A percentile compares a stretch with the other conserved stretches of the same genome.
Evolutionary conservation across 2,329 filamentous ascomycete genomes (phyloP).

Genomic region (Cadophora luteo-olivacea): DNA sequence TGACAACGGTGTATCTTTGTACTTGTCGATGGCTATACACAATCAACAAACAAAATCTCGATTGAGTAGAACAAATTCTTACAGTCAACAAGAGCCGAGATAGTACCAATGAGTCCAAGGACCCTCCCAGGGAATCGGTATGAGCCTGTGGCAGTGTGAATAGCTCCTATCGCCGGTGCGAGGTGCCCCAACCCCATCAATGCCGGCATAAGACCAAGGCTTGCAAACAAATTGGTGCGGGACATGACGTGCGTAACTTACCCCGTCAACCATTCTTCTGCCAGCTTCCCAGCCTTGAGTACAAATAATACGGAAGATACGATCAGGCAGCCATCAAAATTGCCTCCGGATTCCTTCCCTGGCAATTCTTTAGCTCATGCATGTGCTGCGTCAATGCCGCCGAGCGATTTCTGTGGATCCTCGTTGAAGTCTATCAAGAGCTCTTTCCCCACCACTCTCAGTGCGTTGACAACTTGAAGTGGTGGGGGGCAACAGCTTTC

Average conservation of each 20-base stretch:
- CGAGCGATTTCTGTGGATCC: not conserved
- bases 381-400: not conserved
- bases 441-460: not conserved
- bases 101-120: constrained; percentile 5
- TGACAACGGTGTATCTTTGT: constrained; percentile 8
- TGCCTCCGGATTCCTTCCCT: not conserved
- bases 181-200: constrained; percentile 13
- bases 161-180: constrained; percentile 6
- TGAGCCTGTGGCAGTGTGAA: constrained; percentile 8
- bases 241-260: constrained; percentile 1
- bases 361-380: not conserved
- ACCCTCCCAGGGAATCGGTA: constrained; percentile 3
- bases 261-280: not conserved
- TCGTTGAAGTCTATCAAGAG: not conserved
- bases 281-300: not conserved
- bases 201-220: constrained; percentile 5
- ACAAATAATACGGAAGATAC: not conserved
- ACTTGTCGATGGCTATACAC: constrained; percentile 7
- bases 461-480: not conserved
- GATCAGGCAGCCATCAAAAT: not conserved
- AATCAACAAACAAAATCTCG: not conserved
- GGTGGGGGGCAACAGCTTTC: not conserved
- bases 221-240: not conserved
- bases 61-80: not conserved
- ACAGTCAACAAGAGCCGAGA: constrained; percentile 11